phyloP scores from a whole-genome alignment of 495 filamentous ascomycete species.

The Penicillium nucicola region DNA sequence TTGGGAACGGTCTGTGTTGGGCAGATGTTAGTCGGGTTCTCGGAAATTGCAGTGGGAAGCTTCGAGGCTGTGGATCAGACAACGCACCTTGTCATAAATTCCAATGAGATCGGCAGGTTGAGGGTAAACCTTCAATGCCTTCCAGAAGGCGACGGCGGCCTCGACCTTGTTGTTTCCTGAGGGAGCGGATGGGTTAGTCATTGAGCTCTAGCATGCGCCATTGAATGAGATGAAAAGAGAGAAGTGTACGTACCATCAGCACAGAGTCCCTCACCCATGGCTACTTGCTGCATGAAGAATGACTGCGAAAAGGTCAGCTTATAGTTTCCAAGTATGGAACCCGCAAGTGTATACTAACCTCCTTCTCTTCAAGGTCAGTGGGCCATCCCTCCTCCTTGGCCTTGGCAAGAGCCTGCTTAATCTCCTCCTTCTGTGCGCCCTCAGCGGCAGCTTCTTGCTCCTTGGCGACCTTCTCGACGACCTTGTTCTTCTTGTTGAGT shows the following conservation, averaged over 20 bases:
- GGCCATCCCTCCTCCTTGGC: constrained; percentile 92
- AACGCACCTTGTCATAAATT: background rate
- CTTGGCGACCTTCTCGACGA: constrained; percentile 70
- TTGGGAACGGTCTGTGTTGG: constrained; percentile 68
- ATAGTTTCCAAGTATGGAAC: too few relatives aligned
- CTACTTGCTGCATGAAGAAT: constrained; percentile 94
- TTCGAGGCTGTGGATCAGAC: background rate
- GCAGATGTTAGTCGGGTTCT: constrained; percentile 49
- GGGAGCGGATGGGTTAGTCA: background rate
- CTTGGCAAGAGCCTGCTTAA: constrained; percentile 67
- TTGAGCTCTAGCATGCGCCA: too few relatives aligned
- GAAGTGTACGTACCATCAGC: constrained; percentile 54
- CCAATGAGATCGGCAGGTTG: constrained; percentile 82
- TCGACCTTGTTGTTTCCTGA: constrained; percentile 72
- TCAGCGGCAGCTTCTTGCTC: constrained; percentile 68
- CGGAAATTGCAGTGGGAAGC: constrained; percentile 66
- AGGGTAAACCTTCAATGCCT: constrained; percentile 96
- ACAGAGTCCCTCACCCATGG: constrained; percentile 75
- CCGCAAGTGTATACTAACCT: constrained; percentile 29
- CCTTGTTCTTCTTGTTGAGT: constrained; percentile 77
- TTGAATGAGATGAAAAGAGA: too few relatives aligned
- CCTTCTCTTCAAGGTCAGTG: constrained; percentile 83
- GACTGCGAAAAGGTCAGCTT: constrained; percentile 6
- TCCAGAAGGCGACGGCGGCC: constrained; percentile 92
- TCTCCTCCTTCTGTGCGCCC: constrained; percentile 59